Base-by-base conservation (phyloP, 2,329 filamentous ascomycete genomes). In the Myotisia sp. region DNA sequence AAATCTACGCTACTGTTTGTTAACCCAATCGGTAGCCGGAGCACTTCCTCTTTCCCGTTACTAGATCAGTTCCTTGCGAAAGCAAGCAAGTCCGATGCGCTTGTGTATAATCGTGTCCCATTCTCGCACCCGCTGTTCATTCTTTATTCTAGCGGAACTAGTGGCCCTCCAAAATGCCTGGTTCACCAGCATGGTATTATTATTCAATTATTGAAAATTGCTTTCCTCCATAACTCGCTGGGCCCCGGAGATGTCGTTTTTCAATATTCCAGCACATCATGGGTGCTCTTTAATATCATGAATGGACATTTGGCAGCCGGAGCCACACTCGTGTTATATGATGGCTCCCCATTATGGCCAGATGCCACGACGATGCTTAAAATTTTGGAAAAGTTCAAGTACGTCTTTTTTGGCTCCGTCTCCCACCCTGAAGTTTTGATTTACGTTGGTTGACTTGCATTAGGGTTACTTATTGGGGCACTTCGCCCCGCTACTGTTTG, bases 201-300 rank as follows among this genome's bases (percentile, higher is more conserved):
- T 33, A 40, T 65, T 2, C 59, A 63, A 31, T 49, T 60, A 26
- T 59, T 60, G 36, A 65, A 66, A 40, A 55, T 61, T 29, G 51
- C 57, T 3, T 43, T 53, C 14, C 49, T 65, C 1, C 62, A 65
- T 47, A 63, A 64, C 47, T 56, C 54, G 5, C 51, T 64, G 6
- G 53, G 50, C 1, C 47, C 55, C 0, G 37, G 48, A 6, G 56
- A 60, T 28, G 47, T 60, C 5, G 56, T 65, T 17, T 55, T 65
- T 37, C 62, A 65, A 38, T 66, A 63, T 44, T 58, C 54, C 4
- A 61, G 52, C 27, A 65, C 62, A 1, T 61, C 59, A 5, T 66
- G 63, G 63, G 55, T 64, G 1, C 51, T 65, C n/a, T 63, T 57
- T 47, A 60, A 62, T 42, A 54, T 61, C 26, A 60, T 62, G 57